Percentiles rank a stretch among this genome's conserved stretches.
Evolutionary conservation across 176 grass and related monocot genomes (phyloP).

Genomic region (Carex cristatella): DNA sequence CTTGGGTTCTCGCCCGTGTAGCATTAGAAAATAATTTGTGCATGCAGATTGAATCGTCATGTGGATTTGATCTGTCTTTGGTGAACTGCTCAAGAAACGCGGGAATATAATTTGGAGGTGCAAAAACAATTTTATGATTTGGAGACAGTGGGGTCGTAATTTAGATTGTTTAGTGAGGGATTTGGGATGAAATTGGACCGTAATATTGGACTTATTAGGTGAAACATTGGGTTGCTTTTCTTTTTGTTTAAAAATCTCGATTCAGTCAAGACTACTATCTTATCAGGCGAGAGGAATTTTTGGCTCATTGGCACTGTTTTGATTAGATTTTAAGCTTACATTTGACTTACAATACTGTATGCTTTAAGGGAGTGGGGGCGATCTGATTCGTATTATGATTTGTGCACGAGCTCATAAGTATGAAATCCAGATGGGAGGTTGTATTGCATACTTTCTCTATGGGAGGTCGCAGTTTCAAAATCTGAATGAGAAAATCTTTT

Average conservation of each 20-base stretch:
- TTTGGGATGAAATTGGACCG: slow-evolving; percentile 23
- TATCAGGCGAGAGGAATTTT: neutral
- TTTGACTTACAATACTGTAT: neutral
- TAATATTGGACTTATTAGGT: slow-evolving; percentile 12
- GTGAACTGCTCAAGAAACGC: slow-evolving; percentile 30
- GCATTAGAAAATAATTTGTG: neutral
- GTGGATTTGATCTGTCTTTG: slow-evolving; percentile 24
- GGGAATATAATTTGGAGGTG: slow-evolving; percentile 14
- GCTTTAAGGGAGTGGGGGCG: neutral
- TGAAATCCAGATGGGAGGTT: too few relatives aligned
- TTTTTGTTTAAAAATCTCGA: slow-evolving; percentile 1
- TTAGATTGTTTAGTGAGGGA: slow-evolving; percentile 8
- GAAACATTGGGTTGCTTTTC: neutral
- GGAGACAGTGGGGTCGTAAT: neutral
- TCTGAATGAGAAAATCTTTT: too few relatives aligned
- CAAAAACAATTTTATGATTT: neutral
- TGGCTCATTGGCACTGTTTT: neutral
- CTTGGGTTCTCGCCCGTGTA: neutral
- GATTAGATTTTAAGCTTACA: neutral
- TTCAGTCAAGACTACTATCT: slow-evolving; percentile 15
- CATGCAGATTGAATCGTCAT: neutral
- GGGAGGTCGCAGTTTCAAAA: too few relatives aligned
- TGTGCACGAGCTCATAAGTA: too few relatives aligned
- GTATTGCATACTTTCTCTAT: too few relatives aligned
- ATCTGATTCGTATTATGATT: too few relatives aligned